These are phyloP conservation scores for Inosperma sp. DNA, from an alignment of 768 basidiomycete genomes.

Conservation along the genomic window DNA sequence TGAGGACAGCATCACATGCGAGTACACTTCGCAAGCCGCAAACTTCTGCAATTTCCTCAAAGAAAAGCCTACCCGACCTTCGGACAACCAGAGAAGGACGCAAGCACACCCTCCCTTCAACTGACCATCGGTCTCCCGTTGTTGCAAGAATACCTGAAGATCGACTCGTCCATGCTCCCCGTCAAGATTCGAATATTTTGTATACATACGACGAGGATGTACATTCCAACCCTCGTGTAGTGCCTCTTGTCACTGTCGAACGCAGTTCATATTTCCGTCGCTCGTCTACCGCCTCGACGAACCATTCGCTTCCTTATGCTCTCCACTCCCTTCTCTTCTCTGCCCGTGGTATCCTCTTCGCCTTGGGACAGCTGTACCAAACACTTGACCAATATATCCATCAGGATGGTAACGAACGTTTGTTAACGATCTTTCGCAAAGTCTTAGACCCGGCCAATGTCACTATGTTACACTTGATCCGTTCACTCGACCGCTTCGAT, in stretches of 20 bases:
- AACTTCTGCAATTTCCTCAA: slow-evolving; percentile 36
- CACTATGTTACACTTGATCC: slow-evolving; percentile 80
- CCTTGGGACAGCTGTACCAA: slow-evolving; percentile 86
- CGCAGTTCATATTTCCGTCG: slow-evolving; percentile 92
- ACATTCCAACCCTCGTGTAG: slow-evolving; percentile 41
- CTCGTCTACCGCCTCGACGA: slow-evolving; percentile 71
- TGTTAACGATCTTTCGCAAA: slow-evolving; percentile 74
- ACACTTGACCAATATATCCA: slow-evolving; percentile 83
- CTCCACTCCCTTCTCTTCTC: slow-evolving; percentile 75
- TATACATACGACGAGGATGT: slow-evolving; percentile 24
- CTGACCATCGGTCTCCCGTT: slow-evolving; percentile 11
- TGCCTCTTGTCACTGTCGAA: slow-evolving; percentile 68
- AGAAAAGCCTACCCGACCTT: slow-evolving; percentile 87
- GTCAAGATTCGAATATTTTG: slow-evolving; percentile 41
- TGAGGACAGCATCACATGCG: slow-evolving; percentile 36
- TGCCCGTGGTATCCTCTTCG: slow-evolving; percentile 89
- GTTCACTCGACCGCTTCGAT: slow-evolving; percentile 89
- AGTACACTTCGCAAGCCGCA: slow-evolving; percentile 29
- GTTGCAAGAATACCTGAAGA: slow-evolving; percentile 5
- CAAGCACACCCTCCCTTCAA: slow-evolving; percentile 8
- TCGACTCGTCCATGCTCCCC: slow-evolving; percentile 7
- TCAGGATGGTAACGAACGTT: slow-evolving; percentile 76
- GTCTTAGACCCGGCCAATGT: slow-evolving; percentile 81
- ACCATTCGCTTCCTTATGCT: slow-evolving; percentile 63
- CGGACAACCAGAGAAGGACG: slow-evolving; percentile 28